These are phyloP conservation scores for Ogataea trehalophila DNA, from an alignment of 805 yeast species.

Conservation along the genomic window DNA sequence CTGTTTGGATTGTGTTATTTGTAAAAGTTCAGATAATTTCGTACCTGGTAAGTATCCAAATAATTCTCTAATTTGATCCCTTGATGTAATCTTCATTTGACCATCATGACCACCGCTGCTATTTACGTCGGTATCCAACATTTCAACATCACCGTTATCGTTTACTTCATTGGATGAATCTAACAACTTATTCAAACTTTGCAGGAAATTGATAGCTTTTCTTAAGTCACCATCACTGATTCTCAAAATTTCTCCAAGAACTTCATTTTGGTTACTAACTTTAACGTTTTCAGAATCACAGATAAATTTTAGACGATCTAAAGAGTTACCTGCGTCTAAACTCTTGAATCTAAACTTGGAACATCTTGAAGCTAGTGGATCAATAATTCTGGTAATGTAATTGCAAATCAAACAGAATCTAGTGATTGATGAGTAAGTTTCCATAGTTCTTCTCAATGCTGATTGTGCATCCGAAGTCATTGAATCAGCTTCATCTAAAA, in stretches of 20 bases:
- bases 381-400: conserved; percentile 93
- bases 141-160: conserved; percentile 31
- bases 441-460: conserved; percentile 93
- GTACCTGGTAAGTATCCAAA: conserved; percentile 30
- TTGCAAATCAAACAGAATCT: conserved; percentile 94
- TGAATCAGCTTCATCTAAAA: conserved; percentile 93
- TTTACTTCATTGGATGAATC: conserved; percentile 5
- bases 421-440: conserved; percentile 81
- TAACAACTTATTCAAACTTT: conserved; percentile 68
- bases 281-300: conserved; percentile 41
- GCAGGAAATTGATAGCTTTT: conserved; percentile 85
- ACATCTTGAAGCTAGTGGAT: conserved; percentile 94
- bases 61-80: conserved; percentile 25
- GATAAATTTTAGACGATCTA: conserved; percentile 60
- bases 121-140: conserved; percentile 14
- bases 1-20: conserved; percentile 16
- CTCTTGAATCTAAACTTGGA: conserved; percentile 89
- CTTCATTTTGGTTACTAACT: conserved; percentile 46
- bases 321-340: conserved; percentile 66
- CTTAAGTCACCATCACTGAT: conserved; percentile 88
- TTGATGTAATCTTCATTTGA: conserved; percentile 4
- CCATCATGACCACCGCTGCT: conserved; percentile 4
- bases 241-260: conserved; percentile 56
- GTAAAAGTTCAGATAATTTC: conserved; percentile 15
- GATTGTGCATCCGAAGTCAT: conserved; percentile 97